These are phyloP conservation scores for Xylariaceae sp. DNA, from an alignment of 2,329 filamentous ascomycete species.

Conservation along the genomic window DNA sequence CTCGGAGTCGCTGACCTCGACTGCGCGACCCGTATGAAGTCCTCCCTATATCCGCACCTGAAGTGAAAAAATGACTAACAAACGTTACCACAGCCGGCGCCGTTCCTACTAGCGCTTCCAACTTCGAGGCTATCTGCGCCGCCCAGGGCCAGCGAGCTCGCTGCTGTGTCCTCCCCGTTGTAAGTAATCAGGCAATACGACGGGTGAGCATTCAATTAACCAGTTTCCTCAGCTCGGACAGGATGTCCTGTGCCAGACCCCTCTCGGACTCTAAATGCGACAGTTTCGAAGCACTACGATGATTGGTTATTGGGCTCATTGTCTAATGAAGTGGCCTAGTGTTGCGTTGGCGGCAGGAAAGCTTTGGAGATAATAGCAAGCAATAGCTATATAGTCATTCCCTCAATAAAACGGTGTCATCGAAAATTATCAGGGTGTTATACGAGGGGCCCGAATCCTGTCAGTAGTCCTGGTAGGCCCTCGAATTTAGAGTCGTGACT, in stretches of 20 bases:
- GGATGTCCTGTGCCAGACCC: conserved; percentile 33
- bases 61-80: background rate
- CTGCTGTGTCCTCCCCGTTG: conserved; percentile 50
- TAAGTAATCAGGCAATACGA: conserved; percentile 17
- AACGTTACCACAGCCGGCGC: conserved; percentile 26
- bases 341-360: too few relatives aligned
- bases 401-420: too few relatives aligned
- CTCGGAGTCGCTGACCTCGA: conserved; percentile 42
- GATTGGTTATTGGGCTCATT: too few relatives aligned
- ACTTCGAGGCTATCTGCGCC: conserved; percentile 45
- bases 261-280: conserved; percentile 26
- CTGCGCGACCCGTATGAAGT: conserved; percentile 44
- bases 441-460: too few relatives aligned
- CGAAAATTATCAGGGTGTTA: too few relatives aligned
- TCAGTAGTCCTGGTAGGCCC: too few relatives aligned
- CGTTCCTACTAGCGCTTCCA: conserved; percentile 37
- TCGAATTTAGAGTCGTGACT: too few relatives aligned
- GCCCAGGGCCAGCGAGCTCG: conserved; percentile 44
- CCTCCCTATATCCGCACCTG: background rate
- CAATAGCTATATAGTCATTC: too few relatives aligned
- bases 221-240: conserved; percentile 26
- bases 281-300: too few relatives aligned
- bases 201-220: background rate
- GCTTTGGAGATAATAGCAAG: too few relatives aligned
- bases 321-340: too few relatives aligned